These are phyloP conservation scores for Dendrobium nobile DNA, from an alignment of 106 monocot species.

Conservation along the genomic window DNA sequence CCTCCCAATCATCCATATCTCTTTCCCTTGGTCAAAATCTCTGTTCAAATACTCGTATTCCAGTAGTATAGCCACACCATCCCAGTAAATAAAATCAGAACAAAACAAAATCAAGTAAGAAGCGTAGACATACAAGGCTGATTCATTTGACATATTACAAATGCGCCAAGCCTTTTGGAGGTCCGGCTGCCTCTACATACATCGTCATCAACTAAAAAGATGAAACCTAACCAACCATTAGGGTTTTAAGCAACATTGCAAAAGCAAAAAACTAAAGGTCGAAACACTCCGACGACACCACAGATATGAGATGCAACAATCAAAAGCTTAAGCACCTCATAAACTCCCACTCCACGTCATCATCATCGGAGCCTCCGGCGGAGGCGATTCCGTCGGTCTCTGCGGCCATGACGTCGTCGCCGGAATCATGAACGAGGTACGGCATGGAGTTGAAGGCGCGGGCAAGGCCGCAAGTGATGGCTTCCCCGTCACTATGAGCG, in stretches of 20 bases:
- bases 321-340: conserved; percentile 57
- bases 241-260: conserved; percentile 33
- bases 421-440: conserved; percentile 35
- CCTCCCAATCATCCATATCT: too few relatives aligned
- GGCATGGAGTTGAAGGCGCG: conserved; percentile 81
- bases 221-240: too few relatives aligned
- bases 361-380: conserved; percentile 9
- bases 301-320: not conserved
- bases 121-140: too few relatives aligned
- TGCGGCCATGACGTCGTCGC: conserved; percentile 10
- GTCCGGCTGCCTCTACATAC: too few relatives aligned
- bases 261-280: not conserved
- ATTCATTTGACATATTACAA: too few relatives aligned
- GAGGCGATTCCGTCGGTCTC: not conserved
- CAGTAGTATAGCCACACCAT: too few relatives aligned
- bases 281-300: not conserved
- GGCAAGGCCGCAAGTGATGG: conserved; percentile 23
- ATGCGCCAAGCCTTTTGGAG: too few relatives aligned
- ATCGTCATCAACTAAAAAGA: too few relatives aligned
- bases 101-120: too few relatives aligned
- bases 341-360: conserved; percentile 58
- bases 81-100: too few relatives aligned
- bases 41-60: too few relatives aligned
- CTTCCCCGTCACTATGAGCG: conserved; percentile 6
- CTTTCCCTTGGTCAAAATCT: too few relatives aligned